phyloP scores from a whole-genome alignment of 2,329 filamentous ascomycete species.

The Fonsecaea multimorphosa region DNA sequence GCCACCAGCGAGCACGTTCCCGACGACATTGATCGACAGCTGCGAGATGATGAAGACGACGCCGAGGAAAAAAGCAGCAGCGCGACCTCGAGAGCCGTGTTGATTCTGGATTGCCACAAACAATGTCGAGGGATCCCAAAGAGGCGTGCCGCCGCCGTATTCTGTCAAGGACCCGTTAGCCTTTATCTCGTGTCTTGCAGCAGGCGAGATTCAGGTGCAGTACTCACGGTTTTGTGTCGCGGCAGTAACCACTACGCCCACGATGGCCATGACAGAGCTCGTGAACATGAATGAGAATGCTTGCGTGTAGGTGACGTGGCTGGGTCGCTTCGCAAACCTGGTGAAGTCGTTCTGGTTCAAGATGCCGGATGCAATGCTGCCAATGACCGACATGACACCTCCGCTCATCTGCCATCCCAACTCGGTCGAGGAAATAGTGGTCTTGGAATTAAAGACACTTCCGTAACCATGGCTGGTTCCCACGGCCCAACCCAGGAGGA shows the following conservation, averaged over 20 bases:
- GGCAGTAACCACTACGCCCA: conserved; percentile 47
- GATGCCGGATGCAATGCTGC: conserved; percentile 43
- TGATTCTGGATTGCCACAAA: conserved; percentile 44
- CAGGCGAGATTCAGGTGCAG: background rate
- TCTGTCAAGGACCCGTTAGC: conserved; percentile 24
- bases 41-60: conserved; percentile 54
- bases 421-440: conserved; percentile 19
- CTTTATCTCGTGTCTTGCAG: too few species aligned
- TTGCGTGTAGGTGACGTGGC: conserved; percentile 52
- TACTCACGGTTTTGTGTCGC: conserved; percentile 41
- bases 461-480: conserved; percentile 35
- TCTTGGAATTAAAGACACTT: conserved; percentile 24
- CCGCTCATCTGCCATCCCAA: conserved; percentile 30
- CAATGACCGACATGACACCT: conserved; percentile 44
- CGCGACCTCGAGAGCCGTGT: conserved; percentile 46
- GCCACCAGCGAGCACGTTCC: conserved; percentile 59
- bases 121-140: conserved; percentile 53
- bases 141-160: conserved; percentile 44
- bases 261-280: conserved; percentile 47
- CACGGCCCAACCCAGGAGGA: conserved; percentile 33
- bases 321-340: conserved; percentile 48
- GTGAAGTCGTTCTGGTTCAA: conserved; percentile 45
- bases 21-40: conserved; percentile 53
- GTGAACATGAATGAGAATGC: conserved; percentile 46
- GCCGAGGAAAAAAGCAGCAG: conserved; percentile 55